A percentile compares a stretch with the other conserved stretches of the same genome.
Evolutionary conservation across 2,329 filamentous ascomycete genomes (phyloP).

Genomic region (Allantophomopsis lycopodina): DNA sequence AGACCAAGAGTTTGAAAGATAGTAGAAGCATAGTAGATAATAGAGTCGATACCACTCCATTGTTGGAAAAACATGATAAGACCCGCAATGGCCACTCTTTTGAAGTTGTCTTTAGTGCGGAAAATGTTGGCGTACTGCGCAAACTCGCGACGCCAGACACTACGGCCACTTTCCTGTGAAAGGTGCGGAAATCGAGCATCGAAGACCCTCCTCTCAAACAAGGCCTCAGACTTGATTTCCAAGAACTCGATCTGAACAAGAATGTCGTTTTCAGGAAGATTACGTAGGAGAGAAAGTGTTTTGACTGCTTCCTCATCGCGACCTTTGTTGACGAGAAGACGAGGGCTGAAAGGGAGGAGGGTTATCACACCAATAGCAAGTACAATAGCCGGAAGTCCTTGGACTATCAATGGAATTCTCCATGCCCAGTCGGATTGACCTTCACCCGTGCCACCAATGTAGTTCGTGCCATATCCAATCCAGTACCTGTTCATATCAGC

Average conservation of each 20-base stretch:
- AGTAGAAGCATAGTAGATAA: constrained; percentile 28
- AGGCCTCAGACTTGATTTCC: no score
- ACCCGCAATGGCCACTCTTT: constrained; percentile 7
- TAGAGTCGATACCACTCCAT: constrained; percentile 2
- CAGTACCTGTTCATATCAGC: no score
- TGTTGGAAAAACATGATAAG: no score
- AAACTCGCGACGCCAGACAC: constrained; percentile 27
- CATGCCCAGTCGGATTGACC: constrained; percentile 23
- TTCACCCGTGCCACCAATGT: constrained; percentile 32
- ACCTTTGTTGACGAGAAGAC: no score
- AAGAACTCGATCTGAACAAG: no score
- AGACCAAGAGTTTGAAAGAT: constrained; percentile 27
- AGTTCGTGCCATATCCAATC: constrained; percentile 24
- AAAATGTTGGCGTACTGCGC: constrained; percentile 35
- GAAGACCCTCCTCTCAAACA: constrained; percentile 23
- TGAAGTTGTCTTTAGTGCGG: constrained; percentile 28
- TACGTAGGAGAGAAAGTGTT: no score
- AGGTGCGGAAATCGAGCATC: constrained; percentile 23
- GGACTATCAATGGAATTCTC: no score
- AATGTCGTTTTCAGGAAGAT: no score
- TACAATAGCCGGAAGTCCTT: no score
- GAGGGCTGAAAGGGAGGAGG: no score
- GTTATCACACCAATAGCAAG: no score
- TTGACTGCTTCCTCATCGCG: no score
- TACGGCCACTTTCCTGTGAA: constrained; percentile 26